Base-by-base conservation (phyloP, 257 asterid genomes). In the Fraxinus cuspidata region DNA sequence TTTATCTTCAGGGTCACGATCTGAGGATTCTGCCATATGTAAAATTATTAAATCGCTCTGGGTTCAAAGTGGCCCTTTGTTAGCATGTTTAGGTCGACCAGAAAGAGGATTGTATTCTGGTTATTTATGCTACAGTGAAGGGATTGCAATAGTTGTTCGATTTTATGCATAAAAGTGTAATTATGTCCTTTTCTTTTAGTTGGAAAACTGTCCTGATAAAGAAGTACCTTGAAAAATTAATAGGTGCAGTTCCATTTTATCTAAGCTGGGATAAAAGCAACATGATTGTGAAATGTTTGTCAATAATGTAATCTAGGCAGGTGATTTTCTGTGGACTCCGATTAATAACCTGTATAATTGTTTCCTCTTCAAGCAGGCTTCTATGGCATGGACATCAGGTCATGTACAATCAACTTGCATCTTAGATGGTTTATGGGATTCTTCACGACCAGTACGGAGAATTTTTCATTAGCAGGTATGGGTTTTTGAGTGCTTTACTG, bases 371-470 rank as follows among this genome's bases (percentile, higher is more conserved):
- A 80, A 85, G 51, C 81, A 93, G 98, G 91, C 97, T 96, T 80
- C 89, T 90, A 15, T 92, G 99, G 99, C 99, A 96, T 86, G 99
- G 97, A 71, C 98, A 96, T 89, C 99, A 93, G 85, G 99, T 93
- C 77, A 84, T 96, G 98, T 96, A 90, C 84, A 92, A 90, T 88
- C 98, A 96, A 84, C 97, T 96, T 78, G 87, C 91, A 37, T 96
- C 98, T 40, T 96, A 97, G 99, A 86, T 90, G 96, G 96, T 96
- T 66, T 96, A 96, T 81, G 98, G 98, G 78, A 88, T 96, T 82
- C 96, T 93, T 84, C 98, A 90, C 73, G 97, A 96, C 78, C 97
- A 88, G 83, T 90, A 90, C 75, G 92, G 92, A 76, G 98, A 96
- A 83, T 93, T 96, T 86, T 93, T 93, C 75, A 84, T 96, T 66